Base-by-base conservation (phyloP, 2,329 filamentous ascomycete species). In the Basipetospora sp. region DNA sequence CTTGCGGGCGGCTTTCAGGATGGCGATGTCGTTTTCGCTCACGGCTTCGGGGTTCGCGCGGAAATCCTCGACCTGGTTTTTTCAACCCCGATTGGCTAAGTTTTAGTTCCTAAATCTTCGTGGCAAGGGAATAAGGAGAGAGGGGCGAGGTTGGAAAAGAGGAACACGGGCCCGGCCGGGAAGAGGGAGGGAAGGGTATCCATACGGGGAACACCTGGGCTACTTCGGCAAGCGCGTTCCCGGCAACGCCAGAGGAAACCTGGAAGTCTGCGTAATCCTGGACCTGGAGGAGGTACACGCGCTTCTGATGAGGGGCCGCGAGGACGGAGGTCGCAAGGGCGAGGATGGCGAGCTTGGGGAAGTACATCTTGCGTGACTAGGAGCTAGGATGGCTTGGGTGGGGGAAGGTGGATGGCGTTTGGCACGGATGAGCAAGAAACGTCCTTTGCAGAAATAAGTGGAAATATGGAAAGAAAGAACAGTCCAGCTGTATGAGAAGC, bases 161-260 rank as follows among this genome's bases (percentile, higher is more conserved):
- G n/a, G n/a, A n/a, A n/a, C n/a, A n/a, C n/a, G n/a, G n/a, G n/a
- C n/a, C n/a, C n/a, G n/a, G n/a, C n/a, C n/a, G n/a, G n/a, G n/a
- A n/a, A n/a, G n/a, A n/a, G n/a, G n/a, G n/a, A n/a, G n/a, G n/a
- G n/a, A n/a, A n/a, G n/a, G n/a, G n/a, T n/a, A n/a, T n/a, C n/a
- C 56, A 33, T 52, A 68, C 67, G 0, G 69, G 66, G 48, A 74
- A 73, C 44, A 67, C 64, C 38, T 64, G 61, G 32, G 67, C 55
- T 38, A 69, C 69, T 51, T 73, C 68, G 2, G 54, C 61, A 15
- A 71, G 57, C 10, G 67, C 69, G 32, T 71, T 63, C 37, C 70
- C 68, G 16, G 61, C 66, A 8, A 60, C 53, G 3, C 69, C 69
- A 31, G 60, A 60, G 1, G 66, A 66, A 35, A 74, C 56, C 44